Conservation (phyloP, 345 rosid species). For the Limnanthes douglasii region DNA sequence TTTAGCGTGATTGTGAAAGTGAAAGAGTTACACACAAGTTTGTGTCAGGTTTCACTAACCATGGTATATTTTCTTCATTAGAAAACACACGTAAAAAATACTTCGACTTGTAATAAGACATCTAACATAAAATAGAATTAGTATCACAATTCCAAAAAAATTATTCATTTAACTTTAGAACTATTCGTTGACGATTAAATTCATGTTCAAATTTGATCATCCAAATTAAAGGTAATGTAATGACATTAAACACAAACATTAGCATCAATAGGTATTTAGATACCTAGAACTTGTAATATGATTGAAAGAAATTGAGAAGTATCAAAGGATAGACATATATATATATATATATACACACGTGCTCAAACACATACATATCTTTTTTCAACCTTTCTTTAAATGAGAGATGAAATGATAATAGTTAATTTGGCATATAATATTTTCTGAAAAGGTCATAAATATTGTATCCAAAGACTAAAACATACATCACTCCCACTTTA, state of each 20-base stretch:
- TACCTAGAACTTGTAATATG: not conserved
- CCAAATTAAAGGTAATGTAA: not conserved
- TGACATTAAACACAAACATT: not conserved
- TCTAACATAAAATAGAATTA: too few species aligned
- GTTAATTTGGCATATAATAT: conserved; percentile 1
- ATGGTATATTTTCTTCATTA: too few species aligned
- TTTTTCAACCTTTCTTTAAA: conserved; percentile 54
- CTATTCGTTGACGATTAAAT: too few species aligned
- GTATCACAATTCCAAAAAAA: too few species aligned
- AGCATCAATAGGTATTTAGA: not conserved
- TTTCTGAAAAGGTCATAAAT: conserved; percentile 7
- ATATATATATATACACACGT: too few species aligned
- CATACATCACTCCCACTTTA: conserved; percentile 44
- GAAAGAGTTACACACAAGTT: too few species aligned
- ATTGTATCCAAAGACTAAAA: not conserved
- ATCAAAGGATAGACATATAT: conserved; percentile 8
- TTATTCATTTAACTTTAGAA: too few species aligned
- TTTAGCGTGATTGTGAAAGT: too few species aligned
- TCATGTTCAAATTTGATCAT: not conserved
- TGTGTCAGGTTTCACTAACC: too few species aligned
- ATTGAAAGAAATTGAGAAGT: conserved; percentile 2
- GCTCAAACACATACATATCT: conserved; percentile 79
- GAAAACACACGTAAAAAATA: too few species aligned
- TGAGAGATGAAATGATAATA: conserved; percentile 7
- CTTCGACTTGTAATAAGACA: too few species aligned